Conservation (phyloP, 2,329 filamentous ascomycete species). For the Colletotrichum camelliae region DNA sequence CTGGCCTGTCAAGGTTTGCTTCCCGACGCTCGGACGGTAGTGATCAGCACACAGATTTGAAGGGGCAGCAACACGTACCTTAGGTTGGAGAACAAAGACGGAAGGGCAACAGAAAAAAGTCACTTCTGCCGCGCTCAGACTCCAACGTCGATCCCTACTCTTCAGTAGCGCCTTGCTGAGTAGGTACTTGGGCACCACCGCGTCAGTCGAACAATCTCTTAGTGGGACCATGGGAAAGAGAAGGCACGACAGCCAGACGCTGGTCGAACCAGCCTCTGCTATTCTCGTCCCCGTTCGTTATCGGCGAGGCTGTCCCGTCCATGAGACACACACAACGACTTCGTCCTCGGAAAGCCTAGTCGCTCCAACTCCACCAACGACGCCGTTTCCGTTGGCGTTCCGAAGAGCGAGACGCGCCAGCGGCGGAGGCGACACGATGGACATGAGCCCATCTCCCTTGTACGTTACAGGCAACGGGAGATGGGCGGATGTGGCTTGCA, state of each 20-base stretch:
- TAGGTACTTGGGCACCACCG: not conserved
- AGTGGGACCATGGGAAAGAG: not conserved
- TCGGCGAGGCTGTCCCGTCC: not conserved
- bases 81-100: not conserved
- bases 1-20: not conserved
- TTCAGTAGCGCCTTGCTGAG: not conserved
- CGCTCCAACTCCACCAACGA: not conserved
- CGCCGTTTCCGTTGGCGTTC: not conserved
- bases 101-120: not conserved
- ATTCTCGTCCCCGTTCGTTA: not conserved
- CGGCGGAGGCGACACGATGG: not conserved
- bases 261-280: not conserved
- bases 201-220: not conserved
- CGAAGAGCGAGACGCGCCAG: not conserved
- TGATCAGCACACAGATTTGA: not conserved
- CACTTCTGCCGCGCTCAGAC: constrained; percentile 1
- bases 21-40: constrained; percentile 3
- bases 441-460: not conserved
- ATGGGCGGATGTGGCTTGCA: not conserved
- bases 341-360: not conserved
- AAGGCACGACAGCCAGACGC: not conserved
- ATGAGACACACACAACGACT: not conserved
- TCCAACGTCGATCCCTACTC: not conserved
- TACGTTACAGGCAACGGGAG: not conserved
- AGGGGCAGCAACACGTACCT: not conserved